A percentile compares a stretch with the other conserved stretches of the same genome.
These are phyloP conservation scores for Exophiala viscosa DNA, from an alignment of 2,329 filamentous ascomycete species.

Conservation along the genomic window DNA sequence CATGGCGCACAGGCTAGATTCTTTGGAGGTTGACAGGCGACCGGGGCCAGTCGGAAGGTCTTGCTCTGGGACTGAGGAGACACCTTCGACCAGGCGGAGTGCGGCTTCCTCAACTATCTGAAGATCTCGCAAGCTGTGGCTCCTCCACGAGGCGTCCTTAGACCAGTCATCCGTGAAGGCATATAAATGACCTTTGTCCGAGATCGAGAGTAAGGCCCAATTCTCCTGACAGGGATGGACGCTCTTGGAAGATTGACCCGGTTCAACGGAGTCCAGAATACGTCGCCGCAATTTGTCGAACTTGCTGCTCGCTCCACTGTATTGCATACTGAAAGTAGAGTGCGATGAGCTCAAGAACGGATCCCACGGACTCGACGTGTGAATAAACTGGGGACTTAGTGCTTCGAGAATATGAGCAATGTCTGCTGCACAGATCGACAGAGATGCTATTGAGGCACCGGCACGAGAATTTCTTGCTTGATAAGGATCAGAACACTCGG, in stretches of 20 bases:
- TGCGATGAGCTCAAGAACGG: conserved; percentile 21
- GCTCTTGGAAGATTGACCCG: conserved; percentile 25
- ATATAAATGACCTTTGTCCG: conserved; percentile 8
- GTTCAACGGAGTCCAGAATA: conserved; percentile 24
- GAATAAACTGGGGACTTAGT: conserved; percentile 72
- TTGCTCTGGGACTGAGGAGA: background rate
- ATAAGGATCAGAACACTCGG: conserved; percentile 19
- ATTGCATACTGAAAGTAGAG: conserved; percentile 22
- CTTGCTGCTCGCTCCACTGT: conserved; percentile 17
- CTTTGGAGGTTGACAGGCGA: background rate
- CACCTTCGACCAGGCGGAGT: conserved; percentile 19
- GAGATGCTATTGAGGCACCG: background rate
- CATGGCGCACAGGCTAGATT: conserved; percentile 12
- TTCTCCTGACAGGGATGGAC: conserved; percentile 25
- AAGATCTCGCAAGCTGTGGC: conserved; percentile 9
- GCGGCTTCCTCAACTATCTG: conserved; percentile 21
- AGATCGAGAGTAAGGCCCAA: conserved; percentile 21
- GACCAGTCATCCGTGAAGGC: background rate
- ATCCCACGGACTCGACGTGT: conserved; percentile 54
- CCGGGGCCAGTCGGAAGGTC: background rate
- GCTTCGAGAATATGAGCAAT: conserved; percentile 25
- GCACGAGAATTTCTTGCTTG: background rate
- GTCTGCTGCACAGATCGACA: conserved; percentile 25
- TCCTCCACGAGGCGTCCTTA: too few relatives aligned
- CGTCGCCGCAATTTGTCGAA: conserved; percentile 23